These are phyloP conservation scores for Cyclocybe aegerita DNA, from an alignment of 768 basidiomycete species.

Conservation along the genomic window DNA sequence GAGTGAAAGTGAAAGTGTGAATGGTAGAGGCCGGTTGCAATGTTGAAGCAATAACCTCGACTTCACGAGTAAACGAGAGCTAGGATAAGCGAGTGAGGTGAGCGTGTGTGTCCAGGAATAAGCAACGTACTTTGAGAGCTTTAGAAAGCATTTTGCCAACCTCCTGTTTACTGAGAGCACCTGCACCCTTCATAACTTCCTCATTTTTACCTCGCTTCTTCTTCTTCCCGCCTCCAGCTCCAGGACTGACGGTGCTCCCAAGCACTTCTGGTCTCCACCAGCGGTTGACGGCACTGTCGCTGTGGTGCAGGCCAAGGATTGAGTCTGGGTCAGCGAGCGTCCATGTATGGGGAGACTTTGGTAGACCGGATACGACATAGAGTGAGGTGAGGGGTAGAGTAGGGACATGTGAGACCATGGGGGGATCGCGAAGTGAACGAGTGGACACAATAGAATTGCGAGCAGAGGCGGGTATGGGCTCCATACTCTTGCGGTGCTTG, in stretches of 20 bases:
- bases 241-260: conserved; percentile 83
- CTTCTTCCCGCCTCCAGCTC: conserved; percentile 78
- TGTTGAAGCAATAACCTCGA: conserved; percentile 94
- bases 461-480: conserved; percentile 77
- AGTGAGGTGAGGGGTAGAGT: conserved; percentile 78
- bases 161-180: conserved; percentile 81
- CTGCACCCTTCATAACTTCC: conserved; percentile 71
- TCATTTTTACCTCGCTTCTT: conserved; percentile 66
- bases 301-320: conserved; percentile 77
- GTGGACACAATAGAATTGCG: conserved; percentile 80
- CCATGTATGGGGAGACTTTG: conserved; percentile 90
- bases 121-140: conserved; percentile 70
- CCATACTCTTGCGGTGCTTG: conserved; percentile 75
- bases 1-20: conserved; percentile 87
- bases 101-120: conserved; percentile 3
- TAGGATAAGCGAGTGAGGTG: conserved; percentile 24
- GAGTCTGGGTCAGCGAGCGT: conserved; percentile 84
- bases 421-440: conserved; percentile 60
- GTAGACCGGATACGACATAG: conserved; percentile 86
- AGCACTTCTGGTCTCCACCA: conserved; percentile 94
- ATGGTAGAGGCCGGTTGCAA: conserved; percentile 91
- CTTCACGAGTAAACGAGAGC: conserved; percentile 91
- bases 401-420: conserved; percentile 62
- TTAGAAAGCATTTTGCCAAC: conserved; percentile 90
- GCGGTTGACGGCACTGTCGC: conserved; percentile 80